These are phyloP conservation scores for Persicaria maculosa DNA, from an alignment of 148 eudicot species.

Conservation along the genomic window DNA sequence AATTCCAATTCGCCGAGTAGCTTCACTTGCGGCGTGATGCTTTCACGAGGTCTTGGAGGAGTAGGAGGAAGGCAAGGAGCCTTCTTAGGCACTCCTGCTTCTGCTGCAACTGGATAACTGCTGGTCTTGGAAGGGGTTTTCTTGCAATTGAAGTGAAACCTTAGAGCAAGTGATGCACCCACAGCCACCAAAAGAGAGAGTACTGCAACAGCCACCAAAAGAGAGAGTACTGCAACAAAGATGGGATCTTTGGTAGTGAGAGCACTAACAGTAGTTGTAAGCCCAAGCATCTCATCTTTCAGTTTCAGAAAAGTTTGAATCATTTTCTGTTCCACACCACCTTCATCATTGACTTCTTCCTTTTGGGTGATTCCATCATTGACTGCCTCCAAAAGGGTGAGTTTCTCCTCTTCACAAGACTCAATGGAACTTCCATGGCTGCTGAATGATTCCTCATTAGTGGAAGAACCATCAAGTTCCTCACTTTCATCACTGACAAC, in stretches of 20 bases:
- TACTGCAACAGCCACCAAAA: not conserved
- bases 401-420: not conserved
- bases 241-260: not conserved
- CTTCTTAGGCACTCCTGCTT: conserved; percentile 9
- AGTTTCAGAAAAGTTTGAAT: not conserved
- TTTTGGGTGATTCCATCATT: not conserved
- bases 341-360: not conserved
- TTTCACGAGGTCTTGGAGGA: conserved; percentile 2
- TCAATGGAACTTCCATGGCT: not conserved
- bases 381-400: not conserved
- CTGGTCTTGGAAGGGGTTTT: not conserved
- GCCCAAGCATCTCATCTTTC: too few relatives aligned
- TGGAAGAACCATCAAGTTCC: too few relatives aligned
- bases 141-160: not conserved
- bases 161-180: not conserved
- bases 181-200: not conserved
- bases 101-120: conserved; percentile 3
- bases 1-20: conserved; percentile 41
- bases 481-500: too few relatives aligned
- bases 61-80: not conserved
- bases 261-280: too few relatives aligned
- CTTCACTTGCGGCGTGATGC: conserved; percentile 29
- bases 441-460: not conserved
- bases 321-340: not conserved
- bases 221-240: not conserved